Evolutionary conservation across 805 yeast genomes (phyloP), one percentile per base, ranked within the genome.

Genomic region (Sporopachydermia quercuum): DNA sequence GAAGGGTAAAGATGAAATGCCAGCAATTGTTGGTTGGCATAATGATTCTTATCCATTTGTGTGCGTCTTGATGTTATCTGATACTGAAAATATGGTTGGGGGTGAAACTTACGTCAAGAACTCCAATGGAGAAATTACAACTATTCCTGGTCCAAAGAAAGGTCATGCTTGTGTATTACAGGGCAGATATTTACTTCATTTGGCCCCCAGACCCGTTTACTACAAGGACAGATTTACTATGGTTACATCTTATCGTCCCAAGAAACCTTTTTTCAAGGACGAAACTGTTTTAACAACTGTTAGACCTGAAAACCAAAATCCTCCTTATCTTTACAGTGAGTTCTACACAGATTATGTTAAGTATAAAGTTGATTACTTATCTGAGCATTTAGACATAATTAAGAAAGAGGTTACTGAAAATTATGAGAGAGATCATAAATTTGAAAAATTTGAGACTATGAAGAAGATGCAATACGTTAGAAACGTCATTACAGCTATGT

Each of bases 21-120:
- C 74, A 8, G 77, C 74, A 16, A 63, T 73, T 35, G 76, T 73
- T 27, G 71, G 72, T 19, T 74, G 81, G 81, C 80, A 74, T 58
- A 53, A 60, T 40, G 81, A 74, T 50, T 65, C 75, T n/a, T 73
- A 71, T 41, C 79, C 78, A 13, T 72, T 71, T 50, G 79, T 74
- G 15, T 74, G 78, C 54, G 80, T 74, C 13, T 60, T 74, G 44
- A 74, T 74, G 81, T 50, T 74, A 36, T 66, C 74, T 19, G 78
- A 74, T 49, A 74, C 80, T 5, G 46, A 66, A 2, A 55, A 61
- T 36, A 73, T 74, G 78, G 58, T 68, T 51, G 79, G 79, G 18
- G 79, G 79, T 38, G 79, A 73, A 50, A 66, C 72, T 1, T 58
- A 59, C 4, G 53, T 66, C 33, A 55, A 62, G 43, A 60, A 57